Percentiles rank a stretch among this genome's conserved stretches.
Conservation (phyloP, 129 eudicot genomes). For the Escallonia herrerae region DNA sequence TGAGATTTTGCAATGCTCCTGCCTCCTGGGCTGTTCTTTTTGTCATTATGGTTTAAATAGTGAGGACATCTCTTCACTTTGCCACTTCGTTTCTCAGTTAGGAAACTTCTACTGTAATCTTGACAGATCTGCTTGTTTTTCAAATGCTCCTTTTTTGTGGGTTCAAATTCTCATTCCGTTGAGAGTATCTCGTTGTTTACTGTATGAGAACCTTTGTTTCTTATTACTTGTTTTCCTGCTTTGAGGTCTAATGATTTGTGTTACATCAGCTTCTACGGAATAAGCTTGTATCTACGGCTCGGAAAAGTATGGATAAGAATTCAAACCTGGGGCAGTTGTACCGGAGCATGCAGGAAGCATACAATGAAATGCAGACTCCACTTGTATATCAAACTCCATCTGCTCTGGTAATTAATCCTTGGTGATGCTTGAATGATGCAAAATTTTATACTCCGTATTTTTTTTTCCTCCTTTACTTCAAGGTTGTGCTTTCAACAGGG, state of each 20-base stretch:
- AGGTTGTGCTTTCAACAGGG: conserved; percentile 42
- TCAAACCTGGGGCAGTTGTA: conserved; percentile 73
- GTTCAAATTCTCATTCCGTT: not conserved
- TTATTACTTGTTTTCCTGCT: not conserved
- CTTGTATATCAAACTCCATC: conserved; percentile 84
- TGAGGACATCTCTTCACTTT: no score
- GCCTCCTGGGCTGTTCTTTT: not conserved
- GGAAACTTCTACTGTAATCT: not conserved
- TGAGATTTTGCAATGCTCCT: not conserved
- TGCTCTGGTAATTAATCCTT: conserved; percentile 46
- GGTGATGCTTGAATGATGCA: not conserved
- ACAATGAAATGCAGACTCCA: conserved; percentile 88
- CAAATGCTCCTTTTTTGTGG: not conserved
- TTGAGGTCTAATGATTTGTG: not conserved
- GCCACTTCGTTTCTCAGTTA: no score
- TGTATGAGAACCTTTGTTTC: not conserved
- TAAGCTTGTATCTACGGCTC: conserved; percentile 81
- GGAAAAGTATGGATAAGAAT: conserved; percentile 61
- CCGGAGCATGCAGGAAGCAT: conserved; percentile 73
- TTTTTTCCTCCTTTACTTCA: not conserved
- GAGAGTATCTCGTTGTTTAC: not conserved
- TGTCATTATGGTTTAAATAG: not conserved
- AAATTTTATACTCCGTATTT: not conserved
- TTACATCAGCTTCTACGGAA: conserved; percentile 72
- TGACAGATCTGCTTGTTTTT: not conserved